These are phyloP conservation scores for Saccharomycopsis capsularis DNA, from an alignment of 805 yeast species.

Conservation along the genomic window DNA sequence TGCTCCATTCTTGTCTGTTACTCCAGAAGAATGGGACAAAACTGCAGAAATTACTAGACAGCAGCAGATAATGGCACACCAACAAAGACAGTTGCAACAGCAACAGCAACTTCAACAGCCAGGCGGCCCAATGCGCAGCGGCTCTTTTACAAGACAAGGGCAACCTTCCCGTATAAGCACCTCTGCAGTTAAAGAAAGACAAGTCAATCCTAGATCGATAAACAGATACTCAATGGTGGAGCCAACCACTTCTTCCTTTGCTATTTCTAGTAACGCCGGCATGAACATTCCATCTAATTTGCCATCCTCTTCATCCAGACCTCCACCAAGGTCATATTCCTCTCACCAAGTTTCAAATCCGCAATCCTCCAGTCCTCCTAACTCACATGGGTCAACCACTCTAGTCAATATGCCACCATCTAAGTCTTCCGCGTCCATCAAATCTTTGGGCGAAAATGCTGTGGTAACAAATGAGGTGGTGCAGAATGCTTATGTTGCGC, in stretches of 20 bases:
- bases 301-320: constrained; percentile 6
- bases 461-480: constrained; percentile 18
- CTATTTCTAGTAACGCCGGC: constrained; percentile 1
- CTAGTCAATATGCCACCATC: constrained; percentile 12
- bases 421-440: constrained; percentile 13
- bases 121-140: background rate
- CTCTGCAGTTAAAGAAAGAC: constrained; percentile 4
- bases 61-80: background rate
- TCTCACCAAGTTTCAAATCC: constrained; percentile 14
- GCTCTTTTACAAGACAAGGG: background rate
- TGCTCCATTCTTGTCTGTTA: constrained; percentile 69
- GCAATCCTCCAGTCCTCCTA: background rate
- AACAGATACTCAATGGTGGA: constrained; percentile 21
- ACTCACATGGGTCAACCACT: background rate
- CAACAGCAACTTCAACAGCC: constrained; percentile 3
- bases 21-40: constrained; percentile 88
- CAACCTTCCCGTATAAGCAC: background rate
- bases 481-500: constrained; percentile 22
- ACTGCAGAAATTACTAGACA: constrained; percentile 23
- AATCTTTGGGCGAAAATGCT: constrained; percentile 11
- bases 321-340: constrained; percentile 13
- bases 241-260: constrained; percentile 19
- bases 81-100: constrained; percentile 4
- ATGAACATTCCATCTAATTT: constrained; percentile 7
- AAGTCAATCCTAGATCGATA: background rate